Evolutionary conservation across 441 rosid species (phyloP), one percentile per base, ranked within the genome.

Genomic region (Croton setiger): DNA sequence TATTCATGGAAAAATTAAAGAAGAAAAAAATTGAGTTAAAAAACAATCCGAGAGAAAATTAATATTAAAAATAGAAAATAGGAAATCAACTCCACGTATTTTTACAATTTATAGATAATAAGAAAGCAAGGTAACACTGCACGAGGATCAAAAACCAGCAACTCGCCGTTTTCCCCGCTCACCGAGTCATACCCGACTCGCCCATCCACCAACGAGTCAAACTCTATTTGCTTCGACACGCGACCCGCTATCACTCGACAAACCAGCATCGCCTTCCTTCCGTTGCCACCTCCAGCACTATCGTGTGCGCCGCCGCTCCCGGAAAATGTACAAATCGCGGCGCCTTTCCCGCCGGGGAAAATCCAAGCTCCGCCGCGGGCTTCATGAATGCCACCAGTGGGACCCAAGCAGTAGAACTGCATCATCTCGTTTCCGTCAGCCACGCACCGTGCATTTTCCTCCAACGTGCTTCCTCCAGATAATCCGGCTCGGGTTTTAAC

Each of bases 361-460:
- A 67, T 73, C 95, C 95, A 89, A 64, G 86, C 80, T 60, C 86
- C 88, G 12, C 87, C 84, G 20, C 83, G 66, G 0, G 69, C 70
- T 56, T 72, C 79, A 15, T 62, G 61, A 11, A 66, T 71, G 1
- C 84, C 90, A 0, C 84, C 78, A 0, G 87, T 81, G 33, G 93
- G 85, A 7, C 97, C 97, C 62, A 94, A 51, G 63, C 90, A 87
- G 70, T 83, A 85, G 75, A 94, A 94, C 75, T 97, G 87, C 97
- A 94, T 94, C 74, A 90, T 85, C 82, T 94, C 98, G 76, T 94
- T 94, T 47, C 98, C 97, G 59, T 94, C 98, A 14, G 97, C 97
- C 51, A 78, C 80, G 76, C 97, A 91, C 72, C 98, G 75, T 15
- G 85, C 92, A 53, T 89, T 81, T 75, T 89, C 96, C 71, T 88